Evolutionary conservation across 768 basidiomycete species (phyloP).

Genomic region (Hydnum rufescens): DNA sequence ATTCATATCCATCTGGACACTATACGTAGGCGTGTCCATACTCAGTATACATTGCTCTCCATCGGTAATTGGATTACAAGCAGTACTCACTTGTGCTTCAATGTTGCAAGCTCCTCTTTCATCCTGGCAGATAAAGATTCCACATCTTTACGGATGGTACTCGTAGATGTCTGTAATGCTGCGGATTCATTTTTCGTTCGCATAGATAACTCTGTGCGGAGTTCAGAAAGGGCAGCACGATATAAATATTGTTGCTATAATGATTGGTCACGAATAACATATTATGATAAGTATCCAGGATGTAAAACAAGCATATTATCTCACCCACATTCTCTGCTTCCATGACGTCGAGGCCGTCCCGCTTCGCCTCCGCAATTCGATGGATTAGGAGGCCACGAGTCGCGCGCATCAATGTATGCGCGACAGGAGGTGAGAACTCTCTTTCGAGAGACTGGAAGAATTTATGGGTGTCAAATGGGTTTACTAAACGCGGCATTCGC

Average conservation of each 20-base stretch:
- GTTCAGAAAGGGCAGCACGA: constrained; percentile 77
- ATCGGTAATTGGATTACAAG: constrained; percentile 4
- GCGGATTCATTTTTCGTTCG: constrained; percentile 69
- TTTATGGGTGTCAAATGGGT: constrained; percentile 62
- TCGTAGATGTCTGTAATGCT: constrained; percentile 52
- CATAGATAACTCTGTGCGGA: constrained; percentile 69
- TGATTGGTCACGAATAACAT: neutral
- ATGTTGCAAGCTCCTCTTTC: constrained; percentile 74
- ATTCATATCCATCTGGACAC: constrained; percentile 92
- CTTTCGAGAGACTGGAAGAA: constrained; percentile 55
- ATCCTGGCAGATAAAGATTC: constrained; percentile 74
- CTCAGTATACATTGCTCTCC: neutral
- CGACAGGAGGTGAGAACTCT: constrained; percentile 53
- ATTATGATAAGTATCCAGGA: neutral
- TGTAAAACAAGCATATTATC: neutral
- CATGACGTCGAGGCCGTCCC: constrained; percentile 52
- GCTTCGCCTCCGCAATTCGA: constrained; percentile 45
- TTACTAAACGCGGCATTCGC: neutral
- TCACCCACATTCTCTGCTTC: constrained; percentile 62
- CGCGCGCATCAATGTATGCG: constrained; percentile 65
- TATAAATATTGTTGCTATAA: constrained; percentile 85
- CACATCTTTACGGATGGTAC: constrained; percentile 68
- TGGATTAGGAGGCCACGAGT: constrained; percentile 64
- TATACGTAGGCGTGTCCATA: constrained; percentile 17
- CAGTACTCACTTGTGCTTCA: constrained; percentile 75